Base-by-base conservation (phyloP, 352 stramenopile genomes). In the Phytophthora megakarya region DNA sequence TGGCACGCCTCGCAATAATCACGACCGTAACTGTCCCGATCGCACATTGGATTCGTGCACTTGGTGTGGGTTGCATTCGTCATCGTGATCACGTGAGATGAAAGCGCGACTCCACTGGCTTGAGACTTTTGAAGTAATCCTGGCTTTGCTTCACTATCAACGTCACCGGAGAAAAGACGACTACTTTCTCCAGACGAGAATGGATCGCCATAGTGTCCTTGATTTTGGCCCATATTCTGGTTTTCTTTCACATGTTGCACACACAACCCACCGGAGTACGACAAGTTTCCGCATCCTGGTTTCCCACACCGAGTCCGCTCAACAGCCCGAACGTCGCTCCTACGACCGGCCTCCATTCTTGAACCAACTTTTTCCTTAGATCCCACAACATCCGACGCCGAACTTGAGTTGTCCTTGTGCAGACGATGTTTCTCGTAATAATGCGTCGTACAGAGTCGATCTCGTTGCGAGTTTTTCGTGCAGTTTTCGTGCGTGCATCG, bases 391-490 rank as follows among this genome's bases (percentile, higher is more conserved):
- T 38, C 42, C 19, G 25, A 26, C 38, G 26, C 5, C 25, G 51
- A 56, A 48, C 6, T 56, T 19, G 43, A 51, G 7, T 48, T 43
- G 21, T 67, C 47, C 61, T 67, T 75, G 61, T 77, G 53, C 37
- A 81, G 18, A 47, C 90, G 86, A 39, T 89, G 65, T 33, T 87
- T 89, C 47, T 93, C 82, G 32, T 83, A 89, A 53, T 90, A 93
- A 51, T 95, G 86, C 32, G 88, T 80, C 16, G 86, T 95, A 39
- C 86, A 95, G 8, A 95, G 69, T 25, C 86, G 80, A 70, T 95
- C 86, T 38, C 86, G 80, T 60, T 95, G 86, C 37, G 86, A 93
- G 67, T 95, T 95, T 67, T 93, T 95, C 30, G 83, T 89, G 46
- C 86, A 95, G 15, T 73, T 88, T 8, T 80, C 78, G 44, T 92